These are phyloP conservation scores for Huiozyma sinensis DNA, from an alignment of 805 yeast genomes.

Conservation along the genomic window DNA sequence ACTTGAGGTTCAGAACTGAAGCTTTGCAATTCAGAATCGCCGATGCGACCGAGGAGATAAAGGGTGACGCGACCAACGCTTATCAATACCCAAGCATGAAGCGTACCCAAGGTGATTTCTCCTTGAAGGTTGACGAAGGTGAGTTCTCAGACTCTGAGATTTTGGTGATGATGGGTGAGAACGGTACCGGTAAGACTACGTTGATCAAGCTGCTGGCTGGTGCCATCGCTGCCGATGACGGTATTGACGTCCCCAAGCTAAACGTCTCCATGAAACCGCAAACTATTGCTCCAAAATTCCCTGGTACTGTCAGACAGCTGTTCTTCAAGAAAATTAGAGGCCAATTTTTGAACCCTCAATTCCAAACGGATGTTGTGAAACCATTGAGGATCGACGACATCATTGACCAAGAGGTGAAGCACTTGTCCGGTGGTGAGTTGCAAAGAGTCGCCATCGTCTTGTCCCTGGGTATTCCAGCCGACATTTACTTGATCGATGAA, in stretches of 20 bases:
- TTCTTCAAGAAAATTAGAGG: constrained; percentile 95
- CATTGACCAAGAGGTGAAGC: constrained; percentile 95
- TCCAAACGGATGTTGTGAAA: constrained; percentile 95
- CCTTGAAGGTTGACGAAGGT: constrained; percentile 70
- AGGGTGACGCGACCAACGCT: constrained; percentile 68
- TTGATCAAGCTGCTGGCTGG: constrained; percentile 94
- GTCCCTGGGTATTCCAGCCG: constrained; percentile 90
- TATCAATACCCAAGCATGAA: constrained; percentile 71
- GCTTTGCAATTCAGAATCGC: constrained; percentile 86
- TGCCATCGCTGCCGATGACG: constrained; percentile 77
- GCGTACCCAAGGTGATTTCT: constrained; percentile 95
- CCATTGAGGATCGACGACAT: constrained; percentile 90
- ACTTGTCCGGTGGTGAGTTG: constrained; percentile 97
- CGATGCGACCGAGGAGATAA: constrained; percentile 73
- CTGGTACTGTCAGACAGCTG: constrained; percentile 96
- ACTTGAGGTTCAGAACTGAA: constrained; percentile 92
- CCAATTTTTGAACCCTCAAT: constrained; percentile 89
- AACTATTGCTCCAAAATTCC: constrained; percentile 96
- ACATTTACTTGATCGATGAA: constrained; percentile 93
- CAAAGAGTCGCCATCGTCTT: constrained; percentile 98
- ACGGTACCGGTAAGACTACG: constrained; percentile 99
- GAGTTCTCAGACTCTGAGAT: constrained; percentile 94
- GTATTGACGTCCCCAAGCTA: constrained; percentile 74
- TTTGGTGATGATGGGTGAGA: constrained; percentile 98
- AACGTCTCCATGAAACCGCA: constrained; percentile 98